Evolutionary conservation across 164 flowering plant species (phyloP).

Genomic region (Berberis vulgaris): DNA sequence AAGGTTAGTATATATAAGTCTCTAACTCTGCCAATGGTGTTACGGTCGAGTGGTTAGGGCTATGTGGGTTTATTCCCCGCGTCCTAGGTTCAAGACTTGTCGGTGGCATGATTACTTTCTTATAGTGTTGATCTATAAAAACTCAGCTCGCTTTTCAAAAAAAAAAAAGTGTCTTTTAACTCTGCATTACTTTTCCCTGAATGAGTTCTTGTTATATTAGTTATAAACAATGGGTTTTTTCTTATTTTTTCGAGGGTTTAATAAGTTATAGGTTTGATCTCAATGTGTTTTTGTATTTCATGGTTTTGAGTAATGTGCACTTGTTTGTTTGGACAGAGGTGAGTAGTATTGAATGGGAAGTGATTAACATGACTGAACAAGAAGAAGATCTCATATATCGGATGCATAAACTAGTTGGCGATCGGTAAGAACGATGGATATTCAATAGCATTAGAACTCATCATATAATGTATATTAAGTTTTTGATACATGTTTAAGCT

Average conservation of each 20-base stretch:
- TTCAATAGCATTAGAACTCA: neutral
- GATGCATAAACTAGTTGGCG: slow-evolving; percentile 75
- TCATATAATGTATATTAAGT: no score
- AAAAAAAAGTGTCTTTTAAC: no score
- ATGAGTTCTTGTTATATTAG: neutral
- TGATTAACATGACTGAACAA: slow-evolving; percentile 25
- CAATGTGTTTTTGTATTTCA: no score
- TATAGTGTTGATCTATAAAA: no score
- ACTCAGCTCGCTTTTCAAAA: no score
- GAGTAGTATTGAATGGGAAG: slow-evolving; percentile 30
- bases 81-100: no score
- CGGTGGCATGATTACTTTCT: no score
- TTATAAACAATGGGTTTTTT: no score
- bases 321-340: slow-evolving; percentile 32
- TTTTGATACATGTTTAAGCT: no score
- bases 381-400: slow-evolving; percentile 77
- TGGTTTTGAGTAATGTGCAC: neutral
- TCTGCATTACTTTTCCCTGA: neutral
- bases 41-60: no score
- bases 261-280: no score
- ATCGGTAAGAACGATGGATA: slow-evolving; percentile 29
- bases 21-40: neutral
- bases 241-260: neutral
- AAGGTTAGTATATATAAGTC: slow-evolving; percentile 16
- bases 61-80: no score